Evolutionary conservation across 139 green algal genomes (phyloP), one percentile per base, ranked within the genome.

Genomic region (Zygnema circumcarinatum): DNA sequence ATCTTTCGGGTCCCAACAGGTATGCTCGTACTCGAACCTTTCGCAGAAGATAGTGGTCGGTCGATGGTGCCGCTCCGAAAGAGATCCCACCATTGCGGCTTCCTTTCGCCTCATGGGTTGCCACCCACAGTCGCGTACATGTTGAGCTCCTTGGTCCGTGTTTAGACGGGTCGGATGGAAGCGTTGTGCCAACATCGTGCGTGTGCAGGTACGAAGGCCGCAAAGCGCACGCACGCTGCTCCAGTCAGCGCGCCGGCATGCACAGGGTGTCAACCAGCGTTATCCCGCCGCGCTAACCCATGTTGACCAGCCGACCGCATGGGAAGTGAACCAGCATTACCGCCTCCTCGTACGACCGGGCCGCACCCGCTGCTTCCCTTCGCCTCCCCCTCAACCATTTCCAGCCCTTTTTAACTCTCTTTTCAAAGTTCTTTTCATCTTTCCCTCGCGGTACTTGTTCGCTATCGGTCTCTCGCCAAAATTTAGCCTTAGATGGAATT

Each of bases 341-440:
- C 36, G 81, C n/a, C 68, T 39, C 69, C 83, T 36, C 68, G 73
- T 83, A 91, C 40, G 25, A 88, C 81, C 87, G 47, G 90, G 91
- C 91, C 90, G 90, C 94, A 96, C 93, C 81, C 91, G 74, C 87
- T 92, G 84, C 90, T 92, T 93, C 92, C 91, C 95, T 94, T 94
- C 92, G 91, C 93, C 96, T 97, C 95, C n/a, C 95, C 94, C 93
- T 95, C 94, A 96, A 96, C 95, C 96, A 96, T 97, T 96, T 97
- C 94, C 95, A 94, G 94, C 91, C 96, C 94, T 97, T 96, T 96
- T 96, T n/a, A n/a, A 97, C 95, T 97, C 94, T 97, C 95, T 97
- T 96, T 97, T 96, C 94, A 98, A 96, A 96, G 95, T 96, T 94
- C 94, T 98, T 98, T 98, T 96, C 95, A n/a, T n/a, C n/a, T n/a